Evolutionary conservation across 768 basidiomycete species (phyloP).

Genomic region (Tulasnella sp.): DNA sequence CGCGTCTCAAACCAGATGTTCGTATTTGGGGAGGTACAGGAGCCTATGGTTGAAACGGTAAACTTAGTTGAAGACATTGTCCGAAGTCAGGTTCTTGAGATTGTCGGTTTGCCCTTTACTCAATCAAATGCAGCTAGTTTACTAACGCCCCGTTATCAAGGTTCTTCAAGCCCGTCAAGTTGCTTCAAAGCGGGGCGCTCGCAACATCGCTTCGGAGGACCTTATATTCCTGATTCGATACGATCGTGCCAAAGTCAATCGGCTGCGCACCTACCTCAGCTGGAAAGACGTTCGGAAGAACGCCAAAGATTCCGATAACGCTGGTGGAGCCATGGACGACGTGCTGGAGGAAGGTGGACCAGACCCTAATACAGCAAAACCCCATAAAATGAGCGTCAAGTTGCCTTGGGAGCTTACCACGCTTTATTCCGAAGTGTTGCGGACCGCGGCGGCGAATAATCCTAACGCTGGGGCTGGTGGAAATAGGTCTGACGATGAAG

Average conservation of each 20-base stretch:
- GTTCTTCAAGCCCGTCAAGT: constrained; percentile 81
- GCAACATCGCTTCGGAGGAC: constrained; percentile 83
- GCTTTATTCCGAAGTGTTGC: constrained; percentile 78
- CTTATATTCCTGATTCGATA: constrained; percentile 93
- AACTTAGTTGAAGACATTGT: constrained; percentile 95
- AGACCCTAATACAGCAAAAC: constrained; percentile 40
- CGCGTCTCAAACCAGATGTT: constrained; percentile 56
- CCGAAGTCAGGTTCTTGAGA: constrained; percentile 77
- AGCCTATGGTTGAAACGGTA: constrained; percentile 75
- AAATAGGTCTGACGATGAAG: constrained; percentile 85
- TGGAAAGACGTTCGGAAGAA: constrained; percentile 98
- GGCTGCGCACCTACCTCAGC: constrained; percentile 81
- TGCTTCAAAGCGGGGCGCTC: constrained; percentile 68
- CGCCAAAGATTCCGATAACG: constrained; percentile 80
- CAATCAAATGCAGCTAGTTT: not conserved
- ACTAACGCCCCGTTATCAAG: constrained; percentile 25
- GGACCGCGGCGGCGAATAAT: constrained; percentile 20
- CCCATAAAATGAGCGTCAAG: constrained; percentile 88
- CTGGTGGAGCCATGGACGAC: constrained; percentile 71
- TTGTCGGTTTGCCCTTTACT: constrained; percentile 38
- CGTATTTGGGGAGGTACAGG: constrained; percentile 91
- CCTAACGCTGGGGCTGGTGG: constrained; percentile 35
- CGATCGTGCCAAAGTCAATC: constrained; percentile 86
- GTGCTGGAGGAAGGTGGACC: constrained; percentile 67
- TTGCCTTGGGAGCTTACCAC: constrained; percentile 92